A percentile compares a stretch with the other conserved stretches of the same genome.
Conservation (phyloP, 1,284 basidiomycete species). For the Austropuccinia psidii region DNA sequence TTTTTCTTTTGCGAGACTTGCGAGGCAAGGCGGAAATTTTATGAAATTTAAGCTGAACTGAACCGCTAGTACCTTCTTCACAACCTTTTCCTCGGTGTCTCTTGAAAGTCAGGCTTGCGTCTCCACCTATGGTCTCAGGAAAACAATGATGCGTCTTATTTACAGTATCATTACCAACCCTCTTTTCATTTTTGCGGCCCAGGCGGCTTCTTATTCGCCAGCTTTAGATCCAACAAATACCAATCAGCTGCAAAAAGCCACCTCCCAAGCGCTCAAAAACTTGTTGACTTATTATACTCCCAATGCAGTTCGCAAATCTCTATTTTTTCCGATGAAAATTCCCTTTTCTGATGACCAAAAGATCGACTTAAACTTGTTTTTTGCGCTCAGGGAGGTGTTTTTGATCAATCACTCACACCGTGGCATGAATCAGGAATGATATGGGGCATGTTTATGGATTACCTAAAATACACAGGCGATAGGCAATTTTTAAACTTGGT, state of each 20-base stretch:
- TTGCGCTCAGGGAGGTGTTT: background rate
- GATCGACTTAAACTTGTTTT: background rate
- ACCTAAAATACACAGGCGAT: constrained; percentile 27
- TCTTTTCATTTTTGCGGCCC: background rate
- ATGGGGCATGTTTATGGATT: constrained; percentile 22
- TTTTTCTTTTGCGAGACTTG: no score
- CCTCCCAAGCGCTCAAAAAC: background rate
- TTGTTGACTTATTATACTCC: background rate
- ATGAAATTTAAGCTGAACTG: no score
- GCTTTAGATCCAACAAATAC: background rate
- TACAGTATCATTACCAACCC: background rate
- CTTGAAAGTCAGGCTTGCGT: no score
- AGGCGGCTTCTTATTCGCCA: constrained; percentile 17
- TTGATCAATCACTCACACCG: constrained; percentile 3
- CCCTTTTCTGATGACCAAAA: background rate
- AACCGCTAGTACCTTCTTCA: no score
- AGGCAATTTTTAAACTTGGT: constrained; percentile 5
- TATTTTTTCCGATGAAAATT: background rate
- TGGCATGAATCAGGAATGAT: constrained; percentile 37
- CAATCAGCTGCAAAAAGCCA: background rate
- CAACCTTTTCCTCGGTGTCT: no score
- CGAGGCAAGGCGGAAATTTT: no score
- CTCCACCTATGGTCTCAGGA: no score
- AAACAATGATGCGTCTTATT: background rate
- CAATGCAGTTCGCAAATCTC: background rate